Base-by-base conservation (phyloP, 2,329 filamentous ascomycete genomes). In the Ophiostoma perfectum region DNA sequence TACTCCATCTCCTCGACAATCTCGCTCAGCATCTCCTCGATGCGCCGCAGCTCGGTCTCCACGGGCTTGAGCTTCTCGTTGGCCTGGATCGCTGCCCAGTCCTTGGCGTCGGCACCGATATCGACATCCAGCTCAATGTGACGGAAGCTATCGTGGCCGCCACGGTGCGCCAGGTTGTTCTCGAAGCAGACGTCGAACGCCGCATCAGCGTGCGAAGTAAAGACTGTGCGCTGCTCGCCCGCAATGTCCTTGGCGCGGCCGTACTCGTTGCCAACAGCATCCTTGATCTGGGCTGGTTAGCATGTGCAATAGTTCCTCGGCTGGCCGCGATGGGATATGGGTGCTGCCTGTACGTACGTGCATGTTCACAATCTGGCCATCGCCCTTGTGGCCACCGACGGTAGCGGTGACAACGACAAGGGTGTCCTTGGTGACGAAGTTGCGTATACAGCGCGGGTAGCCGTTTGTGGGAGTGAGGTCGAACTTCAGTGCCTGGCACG, bases 171-270 rank as follows among this genome's bases (percentile, higher is more conserved):
- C 72, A 93, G 83, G 75, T 88, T 79, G 79, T 97, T 98, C 80
- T 96, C 91, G 77, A 97, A 96, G 84, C 94, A 99, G 66, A 99
- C 92, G 76, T 98, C 94, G 76, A 99, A 97, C 9, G 92, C 91
- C 45, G 92, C 91, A 79, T 98, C 93, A 66, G 89, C 89, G 78
- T 95, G 91, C 49, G 93, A 92, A 64, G 94, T 98, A 78, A 99
- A 99, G 66, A 94, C 92, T 78, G 93, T 93, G 77, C 94, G 88
- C 78, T 91, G 90, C 82, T 97, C 93, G 79, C 95, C 95, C 16
- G 88, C 90, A 70, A 98, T 88, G 76, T 99, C 93, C 80, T 90
- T 94, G 67, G 95, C 92, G 71, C 88, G 87, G 77, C 91, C 93
- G 80, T 98, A 97, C 80, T 98, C 93, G 81, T 99, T 99, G 77